Base-by-base conservation (phyloP, 768 basidiomycete species). In the Leccinellum rugosiceps region DNA sequence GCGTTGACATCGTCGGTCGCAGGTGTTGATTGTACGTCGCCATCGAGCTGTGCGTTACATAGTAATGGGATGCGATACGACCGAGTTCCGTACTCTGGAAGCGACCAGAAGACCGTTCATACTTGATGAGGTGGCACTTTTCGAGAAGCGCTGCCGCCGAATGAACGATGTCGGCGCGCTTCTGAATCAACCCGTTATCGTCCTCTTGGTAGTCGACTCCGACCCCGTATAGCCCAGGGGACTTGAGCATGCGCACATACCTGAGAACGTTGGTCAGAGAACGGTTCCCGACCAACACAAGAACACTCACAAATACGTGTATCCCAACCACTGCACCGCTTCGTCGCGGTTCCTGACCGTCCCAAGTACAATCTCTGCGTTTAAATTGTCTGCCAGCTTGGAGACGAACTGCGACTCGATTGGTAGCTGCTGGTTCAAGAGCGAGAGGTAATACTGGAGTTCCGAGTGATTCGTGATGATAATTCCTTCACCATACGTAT, bases 401-500 rank as follows among this genome's bases (percentile, higher is more conserved):
- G 85, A 78, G 28, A 99, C 92, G 60, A 96, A 92, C 74, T 98
- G 97, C 15, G 85, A 87, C 75, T 99, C 97, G 69, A 99, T 99
- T 0, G 97, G 97, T 14, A 99, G 81, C 70, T 98, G 97, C 74
- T 97, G 94, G 67, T 98, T 98, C 78, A 97, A 76, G 74, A 98
- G 77, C 65, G 88, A 92, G 25, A 98, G 80, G 69, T 98, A 99
- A 71, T 98, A 99, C 72, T 98, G 97, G 43, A 99, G 80, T 72
- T 99, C 97, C 2, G 88, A 84, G 67, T 98, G 95, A 69, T 95
- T 98, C 43, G 97, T 99, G 75, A 98, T 98, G 73, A 99, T 97
- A 67, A 97, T 90, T 46, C 97, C 97, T 75, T 98, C 96, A 23
- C 97, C 96, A 64, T 83, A 95, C 0, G 94, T 97, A 71, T 99